Evolutionary conservation across 306 rosid species (phyloP).

Genomic region (Comarum palustre): DNA sequence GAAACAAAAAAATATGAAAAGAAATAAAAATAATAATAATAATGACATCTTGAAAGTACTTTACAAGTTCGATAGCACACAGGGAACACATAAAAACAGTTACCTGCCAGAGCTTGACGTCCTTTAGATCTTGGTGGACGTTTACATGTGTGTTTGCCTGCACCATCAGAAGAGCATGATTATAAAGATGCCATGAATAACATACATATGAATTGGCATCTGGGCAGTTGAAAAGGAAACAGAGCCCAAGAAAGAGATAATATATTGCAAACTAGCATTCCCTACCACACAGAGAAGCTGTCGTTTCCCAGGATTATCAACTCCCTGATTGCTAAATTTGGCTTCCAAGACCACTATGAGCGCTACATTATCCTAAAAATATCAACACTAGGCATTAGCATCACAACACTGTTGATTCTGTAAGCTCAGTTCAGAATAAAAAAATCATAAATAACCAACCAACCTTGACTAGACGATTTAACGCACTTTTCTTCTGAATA

Average conservation of each 20-base stretch:
- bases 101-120: conserved; percentile 99
- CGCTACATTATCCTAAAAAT: conserved; percentile 85
- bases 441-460: conserved; percentile 13
- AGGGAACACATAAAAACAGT: conserved; percentile 24
- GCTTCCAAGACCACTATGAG: conserved; percentile 94
- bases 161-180: conserved; percentile 19
- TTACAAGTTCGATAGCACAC: conserved; percentile 2
- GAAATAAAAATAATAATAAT: neutral
- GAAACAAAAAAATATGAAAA: neutral
- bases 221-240: neutral
- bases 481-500: conserved; percentile 81
- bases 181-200: conserved; percentile 1
- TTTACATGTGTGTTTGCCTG: conserved; percentile 94
- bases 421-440: neutral
- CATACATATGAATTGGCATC: neutral
- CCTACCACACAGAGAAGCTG: conserved; percentile 97
- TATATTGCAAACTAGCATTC: neutral
- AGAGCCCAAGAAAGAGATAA: neutral
- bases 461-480: conserved; percentile 90
- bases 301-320: conserved; percentile 78
- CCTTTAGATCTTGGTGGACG: conserved; percentile 75
- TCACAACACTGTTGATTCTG: conserved; percentile 9
- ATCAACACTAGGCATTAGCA: conserved; percentile 19
- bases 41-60: conserved; percentile 11
- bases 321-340: conserved; percentile 73